Base-by-base conservation (phyloP, 192 early-diverging fungal genomes). In the Coemansia aciculifera region DNA sequence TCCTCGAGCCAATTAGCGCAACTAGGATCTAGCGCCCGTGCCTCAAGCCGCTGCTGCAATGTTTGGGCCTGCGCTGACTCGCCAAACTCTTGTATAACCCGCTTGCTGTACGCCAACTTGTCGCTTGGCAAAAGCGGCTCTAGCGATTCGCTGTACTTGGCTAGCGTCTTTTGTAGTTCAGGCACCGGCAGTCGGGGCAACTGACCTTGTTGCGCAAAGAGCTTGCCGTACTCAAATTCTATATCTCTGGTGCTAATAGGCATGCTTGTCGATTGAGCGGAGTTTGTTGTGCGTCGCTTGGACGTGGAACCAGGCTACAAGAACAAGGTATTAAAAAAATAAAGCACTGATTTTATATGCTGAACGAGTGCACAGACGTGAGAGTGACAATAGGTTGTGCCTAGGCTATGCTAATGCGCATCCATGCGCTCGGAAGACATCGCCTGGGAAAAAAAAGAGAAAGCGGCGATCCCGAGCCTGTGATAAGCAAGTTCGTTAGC, bases 121-220 rank as follows among this genome's bases (percentile, higher is more conserved):
- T 83, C 87, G 15, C 86, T 81, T 32, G 74, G 78, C 44, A 91
- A 71, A 17, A 94, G 74, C 5, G 95, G 91, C 43, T 87, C 84
- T 39, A 99, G 86, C 21, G 89, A 88, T 62, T 84, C 75, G 17
- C 95, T 82, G 77, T 99, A 99, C 66, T 89, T 91, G 29, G 79
- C 84, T 43, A 89, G 79, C 12, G 97, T 99, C 29, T 87, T 86
- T 13, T 81, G 71, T 29, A 99, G 84, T 12, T 86, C 79, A 38
- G 97, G 95, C 11, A 99, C 95, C 3, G 95, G 95, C 38, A 99
- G 87, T 62, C 87, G 89, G 31, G 95, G 93, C 52, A 99, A 85
- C 49, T 74, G 81, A 23, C 60, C 74, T 66, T 94, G 90, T 66
- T 88, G 86, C 37, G 80, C 87, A 67, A 88, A 85, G 68, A 94